Conservation (phyloP, 2,329 filamentous ascomycete species). For the Penicillium sclerotigenum region DNA sequence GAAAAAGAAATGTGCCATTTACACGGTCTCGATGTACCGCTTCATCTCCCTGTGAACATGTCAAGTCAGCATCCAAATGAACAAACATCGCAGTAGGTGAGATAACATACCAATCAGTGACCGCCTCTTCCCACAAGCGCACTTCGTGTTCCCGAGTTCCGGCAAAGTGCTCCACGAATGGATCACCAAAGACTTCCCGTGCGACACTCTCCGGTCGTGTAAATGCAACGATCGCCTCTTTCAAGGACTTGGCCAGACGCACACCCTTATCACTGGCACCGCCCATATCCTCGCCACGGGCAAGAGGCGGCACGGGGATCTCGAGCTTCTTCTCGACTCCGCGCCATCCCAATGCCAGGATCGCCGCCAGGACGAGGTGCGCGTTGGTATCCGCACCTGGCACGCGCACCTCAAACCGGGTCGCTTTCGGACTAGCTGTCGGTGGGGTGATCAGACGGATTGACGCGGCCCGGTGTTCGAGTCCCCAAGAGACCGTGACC, state of each 20-base stretch:
- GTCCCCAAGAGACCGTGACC: conserved; percentile 93
- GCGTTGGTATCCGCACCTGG: conserved; percentile 93
- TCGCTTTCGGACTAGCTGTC: conserved; percentile 77
- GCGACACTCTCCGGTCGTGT: conserved; percentile 76
- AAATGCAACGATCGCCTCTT: conserved; percentile 79
- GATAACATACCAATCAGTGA: conserved; percentile 83
- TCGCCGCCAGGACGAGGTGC: conserved; percentile 78
- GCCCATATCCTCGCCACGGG: conserved; percentile 79
- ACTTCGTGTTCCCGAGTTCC: conserved; percentile 92
- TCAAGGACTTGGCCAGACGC: conserved; percentile 76
- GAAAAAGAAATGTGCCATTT: neutral
- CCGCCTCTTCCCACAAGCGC: conserved; percentile 87
- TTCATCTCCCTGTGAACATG: conserved; percentile 62
- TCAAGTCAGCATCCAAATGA: conserved; percentile 15
- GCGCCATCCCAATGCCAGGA: conserved; percentile 83
- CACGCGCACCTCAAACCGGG: conserved; percentile 87
- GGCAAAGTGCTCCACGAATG: conserved; percentile 92
- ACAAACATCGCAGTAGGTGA: neutral
- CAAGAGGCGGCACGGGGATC: conserved; percentile 76
- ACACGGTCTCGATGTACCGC: conserved; percentile 76
- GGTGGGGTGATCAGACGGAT: conserved; percentile 88
- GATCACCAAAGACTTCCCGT: conserved; percentile 89
- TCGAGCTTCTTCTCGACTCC: conserved; percentile 89
- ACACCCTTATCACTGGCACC: conserved; percentile 67
- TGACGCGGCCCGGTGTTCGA: conserved; percentile 90